Evolutionary conservation across 129 eudicot species (phyloP).

Genomic region (Flaveria brownii): DNA sequence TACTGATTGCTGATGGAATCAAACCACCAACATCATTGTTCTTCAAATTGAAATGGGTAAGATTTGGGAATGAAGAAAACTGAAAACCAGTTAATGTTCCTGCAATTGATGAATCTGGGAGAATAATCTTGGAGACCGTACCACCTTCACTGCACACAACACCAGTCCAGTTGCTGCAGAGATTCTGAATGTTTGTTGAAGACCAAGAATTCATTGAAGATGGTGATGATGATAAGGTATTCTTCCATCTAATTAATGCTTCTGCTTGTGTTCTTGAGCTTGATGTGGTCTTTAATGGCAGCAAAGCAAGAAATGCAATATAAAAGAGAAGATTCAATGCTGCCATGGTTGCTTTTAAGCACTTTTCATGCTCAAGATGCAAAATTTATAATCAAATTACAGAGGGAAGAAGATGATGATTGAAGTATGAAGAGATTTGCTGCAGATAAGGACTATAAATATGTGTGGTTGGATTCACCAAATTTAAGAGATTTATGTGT

Average conservation of each 20-base stretch:
- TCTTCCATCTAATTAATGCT: constrained; percentile 71
- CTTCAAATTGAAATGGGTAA: constrained; percentile 48
- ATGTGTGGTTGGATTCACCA: constrained; percentile 24
- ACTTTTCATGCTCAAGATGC: constrained; percentile 14
- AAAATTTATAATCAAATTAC: constrained; percentile 11
- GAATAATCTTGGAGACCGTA: constrained; percentile 42
- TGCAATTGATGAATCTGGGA: constrained; percentile 38
- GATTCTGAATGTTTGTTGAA: constrained; percentile 41
- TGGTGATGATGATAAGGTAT: constrained; percentile 40
- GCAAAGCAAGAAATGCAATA: constrained; percentile 38
- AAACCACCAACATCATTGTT: constrained; percentile 45
- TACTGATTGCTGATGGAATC: constrained; percentile 62
- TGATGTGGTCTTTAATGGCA: constrained; percentile 40
- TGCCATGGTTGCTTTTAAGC: constrained; percentile 40
- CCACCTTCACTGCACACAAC: constrained; percentile 50
- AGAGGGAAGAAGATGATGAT: constrained; percentile 19
- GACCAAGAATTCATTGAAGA: constrained; percentile 73
- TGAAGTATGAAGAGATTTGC: constrained; percentile 17
- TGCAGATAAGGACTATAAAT: constrained; percentile 31
- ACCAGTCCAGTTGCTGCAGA: constrained; percentile 84
- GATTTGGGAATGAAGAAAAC: constrained; percentile 61
- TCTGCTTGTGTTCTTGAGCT: constrained; percentile 64
- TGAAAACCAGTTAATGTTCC: constrained; percentile 52
- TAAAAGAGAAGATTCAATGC: constrained; percentile 26
- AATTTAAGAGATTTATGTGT: constrained; percentile 18